phyloP scores from a whole-genome alignment of 2,329 filamentous ascomycete species.

The Ophiocordyceps robertsii region DNA sequence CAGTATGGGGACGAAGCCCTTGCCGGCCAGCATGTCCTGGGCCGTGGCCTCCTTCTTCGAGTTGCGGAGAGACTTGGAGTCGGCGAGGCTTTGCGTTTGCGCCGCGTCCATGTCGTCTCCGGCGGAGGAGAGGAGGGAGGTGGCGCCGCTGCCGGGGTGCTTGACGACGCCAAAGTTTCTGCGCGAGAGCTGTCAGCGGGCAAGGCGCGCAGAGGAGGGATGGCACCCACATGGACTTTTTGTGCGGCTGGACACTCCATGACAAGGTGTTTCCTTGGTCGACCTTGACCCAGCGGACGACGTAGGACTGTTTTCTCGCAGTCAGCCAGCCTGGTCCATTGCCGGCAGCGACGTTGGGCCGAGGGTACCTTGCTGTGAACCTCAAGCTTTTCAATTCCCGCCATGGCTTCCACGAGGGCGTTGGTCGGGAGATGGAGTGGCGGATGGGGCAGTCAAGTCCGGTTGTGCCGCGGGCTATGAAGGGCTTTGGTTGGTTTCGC shows the following conservation, averaged over 20 bases:
- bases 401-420: slow-evolving; percentile 43
- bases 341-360: background rate
- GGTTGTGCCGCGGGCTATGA: too few relatives aligned
- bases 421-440: background rate
- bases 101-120: slow-evolving; percentile 31
- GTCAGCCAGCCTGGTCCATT: slow-evolving; percentile 7
- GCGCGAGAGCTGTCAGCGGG: slow-evolving; percentile 7
- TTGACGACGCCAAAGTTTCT: slow-evolving; percentile 97
- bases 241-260: slow-evolving; percentile 95
- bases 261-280: slow-evolving; percentile 84
- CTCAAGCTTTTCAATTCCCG: slow-evolving; percentile 90
- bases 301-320: slow-evolving; percentile 64
- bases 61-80: slow-evolving; percentile 33
- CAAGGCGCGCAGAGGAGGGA: background rate
- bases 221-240: slow-evolving; percentile 67
- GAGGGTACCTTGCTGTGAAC: slow-evolving; percentile 81
- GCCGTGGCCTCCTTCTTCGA: slow-evolving; percentile 47
- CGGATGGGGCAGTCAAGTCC: too few relatives aligned
- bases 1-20: slow-evolving; percentile 57
- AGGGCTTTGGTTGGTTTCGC: background rate
- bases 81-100: slow-evolving; percentile 25
- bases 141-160: slow-evolving; percentile 64
- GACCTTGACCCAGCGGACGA: slow-evolving; percentile 93
- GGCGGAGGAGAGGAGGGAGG: slow-evolving; percentile 28
- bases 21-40: slow-evolving; percentile 48